Conservation (phyloP, 768 basidiomycete genomes). For the Collybiopsis luxurians region DNA sequence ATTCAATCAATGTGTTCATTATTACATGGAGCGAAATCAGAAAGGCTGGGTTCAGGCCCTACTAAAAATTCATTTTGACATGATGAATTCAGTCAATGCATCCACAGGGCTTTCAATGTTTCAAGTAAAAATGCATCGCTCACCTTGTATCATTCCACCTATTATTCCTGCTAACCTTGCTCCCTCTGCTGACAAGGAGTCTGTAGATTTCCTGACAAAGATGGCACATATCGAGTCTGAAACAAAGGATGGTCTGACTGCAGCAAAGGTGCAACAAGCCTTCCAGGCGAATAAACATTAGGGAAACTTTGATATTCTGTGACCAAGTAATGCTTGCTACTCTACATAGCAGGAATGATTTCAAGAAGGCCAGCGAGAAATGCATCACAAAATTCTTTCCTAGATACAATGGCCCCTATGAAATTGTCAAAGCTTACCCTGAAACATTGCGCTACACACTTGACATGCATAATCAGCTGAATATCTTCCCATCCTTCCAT, state of each 20-base stretch:
- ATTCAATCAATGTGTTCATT: conserved; percentile 21
- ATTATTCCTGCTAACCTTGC: background rate
- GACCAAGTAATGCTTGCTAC: conserved; percentile 28
- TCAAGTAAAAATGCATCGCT: conserved; percentile 18
- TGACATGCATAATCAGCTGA: conserved; percentile 13
- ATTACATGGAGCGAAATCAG: conserved; percentile 24
- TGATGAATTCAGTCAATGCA: conserved; percentile 26
- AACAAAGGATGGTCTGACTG: background rate
- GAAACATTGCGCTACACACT: conserved; percentile 15
- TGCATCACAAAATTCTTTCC: conserved; percentile 32
- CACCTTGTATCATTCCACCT: conserved; percentile 18
- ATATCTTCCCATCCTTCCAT: conserved; percentile 27
- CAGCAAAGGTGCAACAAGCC: background rate
- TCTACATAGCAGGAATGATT: conserved; percentile 17
- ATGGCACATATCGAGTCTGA: background rate
- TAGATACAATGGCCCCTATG: conserved; percentile 19
- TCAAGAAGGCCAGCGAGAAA: conserved; percentile 14
- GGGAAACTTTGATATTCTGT: too few relatives aligned
- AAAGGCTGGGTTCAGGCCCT: conserved; percentile 7
- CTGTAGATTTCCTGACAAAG: background rate
- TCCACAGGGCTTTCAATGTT: conserved; percentile 26
- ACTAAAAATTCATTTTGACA: background rate
- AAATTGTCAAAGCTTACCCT: conserved; percentile 12
- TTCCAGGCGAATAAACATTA: conserved; percentile 2
- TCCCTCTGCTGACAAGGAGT: background rate